phyloP scores from a whole-genome alignment of 2,329 filamentous ascomycete genomes.

The Xylaria arbuscula region DNA sequence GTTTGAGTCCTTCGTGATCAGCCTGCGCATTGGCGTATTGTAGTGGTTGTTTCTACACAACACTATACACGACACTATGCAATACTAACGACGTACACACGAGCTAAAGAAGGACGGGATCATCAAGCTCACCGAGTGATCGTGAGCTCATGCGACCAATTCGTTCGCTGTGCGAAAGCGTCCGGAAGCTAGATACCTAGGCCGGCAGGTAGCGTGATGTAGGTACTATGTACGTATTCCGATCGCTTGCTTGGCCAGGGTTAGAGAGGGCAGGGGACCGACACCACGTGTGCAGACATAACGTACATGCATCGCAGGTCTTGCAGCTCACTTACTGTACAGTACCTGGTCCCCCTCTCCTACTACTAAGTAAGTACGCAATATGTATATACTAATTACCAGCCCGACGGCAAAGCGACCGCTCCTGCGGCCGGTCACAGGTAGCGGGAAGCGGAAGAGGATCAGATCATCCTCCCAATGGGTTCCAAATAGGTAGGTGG shows the following conservation, averaged over 20 bases:
- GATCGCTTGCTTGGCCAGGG: not conserved
- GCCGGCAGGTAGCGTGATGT: not conserved
- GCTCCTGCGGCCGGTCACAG: conserved; percentile 22
- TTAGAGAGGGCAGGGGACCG: conserved; percentile 7
- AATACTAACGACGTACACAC: not conserved
- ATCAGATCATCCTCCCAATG: conserved; percentile 20
- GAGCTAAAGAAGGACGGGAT: not conserved
- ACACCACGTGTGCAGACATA: conserved; percentile 27
- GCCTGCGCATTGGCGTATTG: not conserved
- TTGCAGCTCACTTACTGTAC: not conserved
- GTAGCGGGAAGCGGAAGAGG: conserved; percentile 25
- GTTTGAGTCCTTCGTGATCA: conserved; percentile 5
- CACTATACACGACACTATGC: not conserved
- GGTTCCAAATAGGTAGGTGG: conserved; percentile 17
- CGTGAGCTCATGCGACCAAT: conserved; percentile 21
- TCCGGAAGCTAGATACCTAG: not conserved
- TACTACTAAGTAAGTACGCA: not conserved
- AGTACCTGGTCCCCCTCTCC: too few species aligned
- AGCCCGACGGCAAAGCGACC: conserved; percentile 24
- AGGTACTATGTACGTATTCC: not conserved
- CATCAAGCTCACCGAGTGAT: conserved; percentile 8
- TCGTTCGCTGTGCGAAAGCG: conserved; percentile 10
- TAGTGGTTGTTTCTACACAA: not conserved
- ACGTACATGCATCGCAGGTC: not conserved
- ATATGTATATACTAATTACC: conserved; percentile 7